Percentiles rank a stretch among this genome's conserved stretches.
Evolutionary conservation across 768 basidiomycete genomes (phyloP).

Genomic region (Kwoniella dejecticola): DNA sequence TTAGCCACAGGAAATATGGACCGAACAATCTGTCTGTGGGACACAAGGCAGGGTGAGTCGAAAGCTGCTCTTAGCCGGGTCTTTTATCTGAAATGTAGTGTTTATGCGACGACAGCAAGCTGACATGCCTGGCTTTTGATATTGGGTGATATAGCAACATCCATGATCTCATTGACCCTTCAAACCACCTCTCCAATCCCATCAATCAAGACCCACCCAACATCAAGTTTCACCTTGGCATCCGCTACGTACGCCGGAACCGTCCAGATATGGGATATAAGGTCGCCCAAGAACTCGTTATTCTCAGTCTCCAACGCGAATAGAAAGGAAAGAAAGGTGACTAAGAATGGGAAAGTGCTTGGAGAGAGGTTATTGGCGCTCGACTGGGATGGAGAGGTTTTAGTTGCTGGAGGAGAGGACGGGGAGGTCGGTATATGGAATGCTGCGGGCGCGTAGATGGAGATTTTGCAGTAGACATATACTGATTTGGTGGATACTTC

Average conservation of each 20-base stretch:
- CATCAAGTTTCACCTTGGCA: slow-evolving; percentile 55
- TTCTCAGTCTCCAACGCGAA: slow-evolving; percentile 54
- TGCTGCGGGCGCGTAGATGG: slow-evolving; percentile 51
- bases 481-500: no score
- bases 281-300: slow-evolving; percentile 57
- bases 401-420: slow-evolving; percentile 59
- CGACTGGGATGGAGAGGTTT: slow-evolving; percentile 58
- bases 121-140: no score
- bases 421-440: slow-evolving; percentile 55
- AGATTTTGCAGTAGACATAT: no score
- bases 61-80: no score
- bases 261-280: slow-evolving; percentile 59
- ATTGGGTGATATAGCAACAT: slow-evolving; percentile 35
- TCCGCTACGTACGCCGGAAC: slow-evolving; percentile 56
- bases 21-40: slow-evolving; percentile 58
- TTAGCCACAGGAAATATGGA: slow-evolving; percentile 58
- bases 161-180: slow-evolving; percentile 57
- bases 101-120: no score
- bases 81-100: no score
- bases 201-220: slow-evolving; percentile 56
- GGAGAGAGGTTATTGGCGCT: slow-evolving; percentile 56
- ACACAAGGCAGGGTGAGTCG: slow-evolving; percentile 55
- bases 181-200: slow-evolving; percentile 56
- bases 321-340: slow-evolving; percentile 30
- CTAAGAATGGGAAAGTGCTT: slow-evolving; percentile 50